Percentiles rank a stretch among this genome's conserved stretches.
phyloP scores from a whole-genome alignment of 176 grass and related monocot species.

The Hordeum marinum region DNA sequence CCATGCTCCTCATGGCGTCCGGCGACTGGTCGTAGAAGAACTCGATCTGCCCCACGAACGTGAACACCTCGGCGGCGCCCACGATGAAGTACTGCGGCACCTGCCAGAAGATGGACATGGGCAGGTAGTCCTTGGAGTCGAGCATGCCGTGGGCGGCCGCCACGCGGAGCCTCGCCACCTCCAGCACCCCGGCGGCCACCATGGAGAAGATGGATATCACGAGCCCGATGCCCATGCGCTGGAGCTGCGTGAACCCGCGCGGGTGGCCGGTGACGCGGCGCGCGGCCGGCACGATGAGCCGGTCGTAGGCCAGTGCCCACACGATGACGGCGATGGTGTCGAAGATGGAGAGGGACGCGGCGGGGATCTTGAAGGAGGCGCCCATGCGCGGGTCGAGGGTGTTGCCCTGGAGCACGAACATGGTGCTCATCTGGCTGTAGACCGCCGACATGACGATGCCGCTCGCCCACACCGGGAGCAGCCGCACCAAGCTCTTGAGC shows the following conservation, averaged over 20 bases:
- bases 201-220: slow-evolving; percentile 21
- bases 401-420: slow-evolving; percentile 71
- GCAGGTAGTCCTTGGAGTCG: slow-evolving; percentile 15
- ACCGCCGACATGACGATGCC: slow-evolving; percentile 52
- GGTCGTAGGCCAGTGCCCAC: slow-evolving; percentile 46
- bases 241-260: slow-evolving; percentile 62
- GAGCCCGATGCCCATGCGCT: slow-evolving; percentile 61
- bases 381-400: slow-evolving; percentile 49
- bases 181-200: not conserved
- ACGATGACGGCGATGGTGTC: slow-evolving; percentile 57
- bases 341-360: slow-evolving; percentile 67
- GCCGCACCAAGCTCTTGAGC: slow-evolving; percentile 48
- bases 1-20: slow-evolving; percentile 16
- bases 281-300: slow-evolving; percentile 33
- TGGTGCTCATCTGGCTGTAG: slow-evolving; percentile 65
- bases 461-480: slow-evolving; percentile 58
- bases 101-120: slow-evolving; percentile 67
- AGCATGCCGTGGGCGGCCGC: slow-evolving; percentile 7
- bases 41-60: slow-evolving; percentile 9
- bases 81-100: slow-evolving; percentile 56
- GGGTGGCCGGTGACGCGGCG: slow-evolving; percentile 34
- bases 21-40: slow-evolving; percentile 29
- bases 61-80: slow-evolving; percentile 17
- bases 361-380: slow-evolving; percentile 46
- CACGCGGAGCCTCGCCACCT: not conserved